Conservation (phyloP, 495 filamentous ascomycete species). For the Trichocladium antarcticum region DNA sequence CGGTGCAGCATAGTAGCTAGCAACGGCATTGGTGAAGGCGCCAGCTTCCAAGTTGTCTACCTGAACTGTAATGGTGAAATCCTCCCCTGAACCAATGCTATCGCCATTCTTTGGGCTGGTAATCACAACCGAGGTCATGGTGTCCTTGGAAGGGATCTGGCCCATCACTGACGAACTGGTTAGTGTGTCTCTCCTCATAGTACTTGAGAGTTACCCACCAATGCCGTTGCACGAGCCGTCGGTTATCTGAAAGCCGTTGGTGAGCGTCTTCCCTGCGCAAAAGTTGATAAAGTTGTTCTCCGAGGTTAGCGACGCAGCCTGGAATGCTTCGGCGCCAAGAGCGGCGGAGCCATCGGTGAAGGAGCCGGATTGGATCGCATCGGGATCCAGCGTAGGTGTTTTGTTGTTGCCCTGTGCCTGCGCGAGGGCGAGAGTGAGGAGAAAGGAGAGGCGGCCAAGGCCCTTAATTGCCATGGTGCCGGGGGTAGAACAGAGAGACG, state of each 20-base stretch:
- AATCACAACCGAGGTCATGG: conserved; percentile 51
- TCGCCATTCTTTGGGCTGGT: conserved; percentile 33
- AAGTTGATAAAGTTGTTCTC: conserved; percentile 44
- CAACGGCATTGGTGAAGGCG: conserved; percentile 44
- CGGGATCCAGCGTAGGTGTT: conserved; percentile 10
- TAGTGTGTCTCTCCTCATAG: neutral
- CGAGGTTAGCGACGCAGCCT: conserved; percentile 26
- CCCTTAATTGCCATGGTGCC: conserved; percentile 12
- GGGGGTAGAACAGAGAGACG: neutral
- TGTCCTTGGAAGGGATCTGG: conserved; percentile 43
- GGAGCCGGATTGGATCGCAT: conserved; percentile 19
- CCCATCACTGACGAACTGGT: conserved; percentile 42
- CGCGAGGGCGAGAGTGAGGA: conserved; percentile 11
- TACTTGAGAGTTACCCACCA: conserved; percentile 27
- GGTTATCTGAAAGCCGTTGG: conserved; percentile 43
- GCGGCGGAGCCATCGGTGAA: conserved; percentile 16
- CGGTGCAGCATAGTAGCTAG: conserved; percentile 48
- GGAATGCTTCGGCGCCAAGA: conserved; percentile 18
- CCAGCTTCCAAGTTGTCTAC: conserved; percentile 44
- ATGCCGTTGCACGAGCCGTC: conserved; percentile 45
- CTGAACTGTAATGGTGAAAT: conserved; percentile 44
- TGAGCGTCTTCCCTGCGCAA: conserved; percentile 42
- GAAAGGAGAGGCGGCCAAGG: conserved; percentile 10
- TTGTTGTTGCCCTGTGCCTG: conserved; percentile 16
- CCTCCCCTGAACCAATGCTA: conserved; percentile 29